Percentiles rank a stretch among this genome's conserved stretches.
Evolutionary conservation across 768 basidiomycete genomes (phyloP).

Genomic region (Termitomyces sp.): DNA sequence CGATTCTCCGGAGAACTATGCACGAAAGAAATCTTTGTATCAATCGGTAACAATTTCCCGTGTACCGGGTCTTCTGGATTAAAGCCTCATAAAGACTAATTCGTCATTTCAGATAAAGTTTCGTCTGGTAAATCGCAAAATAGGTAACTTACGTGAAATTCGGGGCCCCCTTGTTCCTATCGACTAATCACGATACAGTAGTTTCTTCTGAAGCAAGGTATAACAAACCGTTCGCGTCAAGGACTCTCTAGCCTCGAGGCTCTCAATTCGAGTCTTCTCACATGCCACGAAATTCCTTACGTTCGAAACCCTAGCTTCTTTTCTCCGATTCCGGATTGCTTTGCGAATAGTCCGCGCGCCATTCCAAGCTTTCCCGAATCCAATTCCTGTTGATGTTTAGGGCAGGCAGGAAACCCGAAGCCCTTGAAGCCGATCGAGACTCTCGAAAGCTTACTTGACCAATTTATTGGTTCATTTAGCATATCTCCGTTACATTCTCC

Average conservation of each 20-base stretch:
- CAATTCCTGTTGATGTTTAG: neutral
- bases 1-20: neutral
- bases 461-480: neutral
- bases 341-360: neutral
- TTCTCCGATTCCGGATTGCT: neutral
- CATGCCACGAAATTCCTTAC: neutral
- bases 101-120: neutral
- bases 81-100: neutral
- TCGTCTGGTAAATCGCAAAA: neutral
- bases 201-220: neutral
- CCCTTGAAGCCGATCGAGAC: neutral
- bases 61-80: neutral
- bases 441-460: constrained; percentile 5
- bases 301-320: neutral
- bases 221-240: neutral
- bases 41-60: neutral
- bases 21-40: neutral
- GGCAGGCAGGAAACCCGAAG: neutral
- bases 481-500: neutral
- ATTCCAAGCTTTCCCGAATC: neutral
- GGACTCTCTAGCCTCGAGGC: neutral
- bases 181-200: neutral
- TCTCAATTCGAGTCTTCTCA: neutral
- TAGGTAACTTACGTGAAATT: constrained; percentile 5
- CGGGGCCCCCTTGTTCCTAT: neutral